phyloP scores from a whole-genome alignment of 441 rosid species.

The Aquilaria agallochum region DNA sequence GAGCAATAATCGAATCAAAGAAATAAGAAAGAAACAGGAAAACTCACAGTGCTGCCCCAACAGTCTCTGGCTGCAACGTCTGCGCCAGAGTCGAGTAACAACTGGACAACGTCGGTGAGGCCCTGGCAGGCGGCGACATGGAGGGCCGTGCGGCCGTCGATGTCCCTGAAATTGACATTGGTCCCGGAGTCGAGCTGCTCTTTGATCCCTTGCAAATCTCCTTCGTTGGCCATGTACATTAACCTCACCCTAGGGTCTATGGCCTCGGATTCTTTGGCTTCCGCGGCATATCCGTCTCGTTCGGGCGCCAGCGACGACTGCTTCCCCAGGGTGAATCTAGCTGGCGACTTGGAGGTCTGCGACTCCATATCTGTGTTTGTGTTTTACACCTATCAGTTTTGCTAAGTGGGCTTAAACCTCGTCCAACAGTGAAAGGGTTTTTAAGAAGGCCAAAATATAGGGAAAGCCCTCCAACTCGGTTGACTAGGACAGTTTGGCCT shows the following conservation, averaged over 20 bases:
- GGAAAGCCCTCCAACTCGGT: not conserved
- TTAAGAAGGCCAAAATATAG: not conserved
- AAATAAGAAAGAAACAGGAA: not conserved
- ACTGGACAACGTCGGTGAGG: slow-evolving; percentile 52
- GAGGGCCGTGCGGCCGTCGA: slow-evolving; percentile 70
- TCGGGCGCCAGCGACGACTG: slow-evolving; percentile 52
- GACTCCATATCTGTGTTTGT: slow-evolving; percentile 21
- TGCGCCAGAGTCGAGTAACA: slow-evolving; percentile 56
- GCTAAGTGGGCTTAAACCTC: not conserved
- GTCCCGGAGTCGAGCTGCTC: slow-evolving; percentile 56
- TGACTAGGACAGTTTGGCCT: no score
- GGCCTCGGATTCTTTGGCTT: slow-evolving; percentile 4
- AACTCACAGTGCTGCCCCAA: slow-evolving; percentile 78
- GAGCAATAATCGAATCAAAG: not conserved
- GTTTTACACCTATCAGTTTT: not conserved
- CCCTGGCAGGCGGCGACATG: slow-evolving; percentile 82
- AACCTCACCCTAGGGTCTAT: slow-evolving; percentile 57
- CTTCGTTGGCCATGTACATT: slow-evolving; percentile 77
- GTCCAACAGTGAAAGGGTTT: not conserved
- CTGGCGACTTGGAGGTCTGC: slow-evolving; percentile 26
- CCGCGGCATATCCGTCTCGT: slow-evolving; percentile 17
- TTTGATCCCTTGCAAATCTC: slow-evolving; percentile 60
- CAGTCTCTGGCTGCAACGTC: slow-evolving; percentile 52
- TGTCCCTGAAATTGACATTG: slow-evolving; percentile 59
- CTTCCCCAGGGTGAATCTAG: slow-evolving; percentile 38